These are phyloP conservation scores for Clohesyomyces aquaticus DNA, from an alignment of 495 filamentous ascomycete genomes.

Conservation along the genomic window DNA sequence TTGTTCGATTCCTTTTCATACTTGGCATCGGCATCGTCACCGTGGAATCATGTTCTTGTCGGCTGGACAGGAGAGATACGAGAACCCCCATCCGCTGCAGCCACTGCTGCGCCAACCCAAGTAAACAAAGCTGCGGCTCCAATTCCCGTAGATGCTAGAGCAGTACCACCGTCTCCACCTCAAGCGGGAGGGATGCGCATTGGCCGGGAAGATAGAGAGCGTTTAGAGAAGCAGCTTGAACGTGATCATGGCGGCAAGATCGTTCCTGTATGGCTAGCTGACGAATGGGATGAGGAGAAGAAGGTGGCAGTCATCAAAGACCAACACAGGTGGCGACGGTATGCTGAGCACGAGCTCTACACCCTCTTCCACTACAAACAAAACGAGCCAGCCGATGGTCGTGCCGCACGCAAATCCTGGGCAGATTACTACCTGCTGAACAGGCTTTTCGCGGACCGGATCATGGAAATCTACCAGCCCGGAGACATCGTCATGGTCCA, in stretches of 20 bases:
- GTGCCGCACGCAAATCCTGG: conserved; percentile 80
- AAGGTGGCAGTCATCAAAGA: conserved; percentile 72
- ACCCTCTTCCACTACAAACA: conserved; percentile 92
- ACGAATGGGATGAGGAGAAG: conserved; percentile 64
- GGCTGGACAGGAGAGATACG: conserved; percentile 90
- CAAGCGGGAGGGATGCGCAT: conserved; percentile 68
- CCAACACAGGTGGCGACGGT: conserved; percentile 80
- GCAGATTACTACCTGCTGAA: conserved; percentile 87
- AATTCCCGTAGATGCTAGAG: conserved; percentile 66
- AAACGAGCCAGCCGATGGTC: conserved; percentile 82
- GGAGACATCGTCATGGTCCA: conserved; percentile 91
- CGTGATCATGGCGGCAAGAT: conserved; percentile 71
- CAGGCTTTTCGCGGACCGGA: conserved; percentile 82
- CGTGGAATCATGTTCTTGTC: conserved; percentile 85
- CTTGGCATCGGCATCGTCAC: conserved; percentile 71
- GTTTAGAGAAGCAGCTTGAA: conserved; percentile 69
- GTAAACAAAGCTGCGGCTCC: conserved; percentile 71
- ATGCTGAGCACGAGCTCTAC: conserved; percentile 87
- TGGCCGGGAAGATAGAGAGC: conserved; percentile 63
- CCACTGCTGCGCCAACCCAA: conserved; percentile 47
- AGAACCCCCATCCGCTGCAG: conserved; percentile 40
- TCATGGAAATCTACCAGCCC: conserved; percentile 80
- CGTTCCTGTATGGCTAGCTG: conserved; percentile 81
- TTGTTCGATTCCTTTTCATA: conserved; percentile 86
- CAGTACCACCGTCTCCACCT: conserved; percentile 57